A percentile compares a stretch with the other conserved stretches of the same genome.
Conservation (phyloP, 805 yeast species). For the Saccharomyces mikatae region DNA sequence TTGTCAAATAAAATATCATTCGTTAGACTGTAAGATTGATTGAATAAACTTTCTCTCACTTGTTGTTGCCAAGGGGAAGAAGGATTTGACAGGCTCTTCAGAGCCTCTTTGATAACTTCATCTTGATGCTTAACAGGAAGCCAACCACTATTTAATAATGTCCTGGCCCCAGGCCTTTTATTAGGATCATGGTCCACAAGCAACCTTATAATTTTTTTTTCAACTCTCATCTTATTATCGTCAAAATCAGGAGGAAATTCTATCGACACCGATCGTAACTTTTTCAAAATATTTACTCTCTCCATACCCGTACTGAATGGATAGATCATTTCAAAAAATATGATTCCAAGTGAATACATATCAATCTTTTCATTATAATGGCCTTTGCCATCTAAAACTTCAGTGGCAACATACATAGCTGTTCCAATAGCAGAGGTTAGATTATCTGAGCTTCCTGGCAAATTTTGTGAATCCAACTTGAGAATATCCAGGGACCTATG, state of each 20-base stretch:
- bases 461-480: constrained; percentile 25
- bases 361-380: constrained; percentile 91
- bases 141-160: constrained; percentile 68
- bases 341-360: constrained; percentile 89
- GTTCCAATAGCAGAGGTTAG: constrained; percentile 93
- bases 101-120: constrained; percentile 78
- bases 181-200: constrained; percentile 74
- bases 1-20: constrained; percentile 77
- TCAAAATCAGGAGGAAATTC: constrained; percentile 68
- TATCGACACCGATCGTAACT: constrained; percentile 49
- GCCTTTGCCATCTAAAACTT: constrained; percentile 64
- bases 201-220: constrained; percentile 56
- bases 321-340: constrained; percentile 91
- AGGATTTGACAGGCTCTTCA: constrained; percentile 78
- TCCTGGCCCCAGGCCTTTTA: constrained; percentile 71
- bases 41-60: constrained; percentile 77
- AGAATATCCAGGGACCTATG: constrained; percentile 40
- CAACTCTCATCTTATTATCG: constrained; percentile 42
- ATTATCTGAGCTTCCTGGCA: constrained; percentile 45
- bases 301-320: constrained; percentile 90
- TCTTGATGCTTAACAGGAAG: constrained; percentile 88
- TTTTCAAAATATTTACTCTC: constrained; percentile 62
- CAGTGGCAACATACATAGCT: constrained; percentile 84
- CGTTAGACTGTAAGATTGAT: constrained; percentile 78
- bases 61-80: constrained; percentile 92